Percentiles rank a stretch among this genome's conserved stretches.
phyloP scores from a whole-genome alignment of 805 yeast species.

The Ogataea allantospora region DNA sequence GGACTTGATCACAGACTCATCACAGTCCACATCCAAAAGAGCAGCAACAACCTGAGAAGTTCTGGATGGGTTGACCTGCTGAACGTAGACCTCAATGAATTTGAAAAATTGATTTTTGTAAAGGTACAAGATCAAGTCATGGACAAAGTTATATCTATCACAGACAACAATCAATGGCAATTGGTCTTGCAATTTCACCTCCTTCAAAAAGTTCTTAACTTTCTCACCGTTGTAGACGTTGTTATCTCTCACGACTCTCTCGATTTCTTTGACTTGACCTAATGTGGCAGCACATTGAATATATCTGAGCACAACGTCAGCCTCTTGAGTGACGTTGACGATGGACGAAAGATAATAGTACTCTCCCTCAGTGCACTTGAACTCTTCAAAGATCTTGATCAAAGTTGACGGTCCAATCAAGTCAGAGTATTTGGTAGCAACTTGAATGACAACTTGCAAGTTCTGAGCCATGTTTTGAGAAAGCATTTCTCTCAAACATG shows the following conservation, averaged over 20 bases:
- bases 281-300: conserved; percentile 90
- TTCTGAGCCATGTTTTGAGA: conserved; percentile 77
- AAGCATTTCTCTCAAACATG: conserved; percentile 84
- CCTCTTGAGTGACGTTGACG: conserved; percentile 90
- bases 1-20: conserved; percentile 79
- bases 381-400: conserved; percentile 90
- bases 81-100: conserved; percentile 96
- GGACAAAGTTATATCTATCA: conserved; percentile 87
- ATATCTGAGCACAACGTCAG: conserved; percentile 94
- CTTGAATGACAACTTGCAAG: conserved; percentile 91
- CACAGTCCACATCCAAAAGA: conserved; percentile 94
- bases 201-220: conserved; percentile 95
- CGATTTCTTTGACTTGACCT: conserved; percentile 91
- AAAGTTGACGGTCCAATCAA: conserved; percentile 82
- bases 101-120: conserved; percentile 95
- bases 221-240: conserved; percentile 94
- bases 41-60: conserved; percentile 98
- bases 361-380: conserved; percentile 87
- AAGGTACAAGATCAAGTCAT: conserved; percentile 87
- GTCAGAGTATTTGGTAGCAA: conserved; percentile 94
- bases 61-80: conserved; percentile 92
- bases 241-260: conserved; percentile 92
- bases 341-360: conserved; percentile 91
- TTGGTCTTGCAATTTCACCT: conserved; percentile 90
- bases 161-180: conserved; percentile 94